A percentile compares a stretch with the other conserved stretches of the same genome.
These are phyloP conservation scores for Aspergillus niger DNA, from an alignment of 2,329 filamentous ascomycete genomes.

Conservation along the genomic window DNA sequence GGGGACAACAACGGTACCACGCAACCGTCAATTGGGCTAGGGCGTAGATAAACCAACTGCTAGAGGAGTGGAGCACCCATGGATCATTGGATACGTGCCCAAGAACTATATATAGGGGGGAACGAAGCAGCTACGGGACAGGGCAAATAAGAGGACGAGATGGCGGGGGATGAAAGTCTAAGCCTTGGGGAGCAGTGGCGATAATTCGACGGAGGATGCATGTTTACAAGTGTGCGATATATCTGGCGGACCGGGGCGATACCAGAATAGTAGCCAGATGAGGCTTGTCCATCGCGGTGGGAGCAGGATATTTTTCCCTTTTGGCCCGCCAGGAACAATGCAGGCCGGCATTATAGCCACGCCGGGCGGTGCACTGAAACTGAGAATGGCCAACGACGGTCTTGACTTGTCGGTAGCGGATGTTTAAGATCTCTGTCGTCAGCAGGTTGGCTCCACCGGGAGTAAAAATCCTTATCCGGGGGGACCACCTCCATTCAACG, in stretches of 20 bases:
- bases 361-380: constrained; percentile 1
- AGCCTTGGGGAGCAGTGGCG: constrained; percentile 7
- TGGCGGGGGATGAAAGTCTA: neutral
- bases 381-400: neutral
- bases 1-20: constrained; percentile 7
- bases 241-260: neutral
- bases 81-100: constrained; percentile 6
- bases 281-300: neutral
- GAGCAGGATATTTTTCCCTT: neutral
- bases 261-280: neutral
- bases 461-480: constrained; percentile 11
- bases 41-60: constrained; percentile 7
- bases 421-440: constrained; percentile 5
- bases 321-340: constrained; percentile 4
- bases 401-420: neutral
- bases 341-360: neutral
- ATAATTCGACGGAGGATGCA: neutral
- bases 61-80: constrained; percentile 4
- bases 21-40: constrained; percentile 3
- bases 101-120: constrained; percentile 10
- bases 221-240: neutral
- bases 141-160: neutral
- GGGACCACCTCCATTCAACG: neutral
- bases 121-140: neutral
- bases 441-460: constrained; percentile 1